Base-by-base conservation (phyloP, 805 yeast genomes). In the Nakazawaea laoshanensis region DNA sequence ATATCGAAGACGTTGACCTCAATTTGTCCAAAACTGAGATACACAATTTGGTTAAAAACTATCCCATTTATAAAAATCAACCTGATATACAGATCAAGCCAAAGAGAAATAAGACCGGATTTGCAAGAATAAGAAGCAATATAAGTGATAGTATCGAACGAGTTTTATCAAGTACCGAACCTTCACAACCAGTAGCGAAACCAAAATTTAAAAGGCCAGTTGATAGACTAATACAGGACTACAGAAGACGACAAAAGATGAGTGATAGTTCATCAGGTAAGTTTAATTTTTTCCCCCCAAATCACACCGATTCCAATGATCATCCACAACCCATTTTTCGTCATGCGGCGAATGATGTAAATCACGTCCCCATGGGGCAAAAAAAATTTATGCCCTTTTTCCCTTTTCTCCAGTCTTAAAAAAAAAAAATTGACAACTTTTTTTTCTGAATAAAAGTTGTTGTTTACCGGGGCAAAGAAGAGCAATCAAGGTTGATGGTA, bases 101-200 rank as follows among this genome's bases (percentile, higher is more conserved):
- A 19, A 15, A 26, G 20, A 26, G 11, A 15, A 27, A 10, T n/a
- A 31, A 21, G 17, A 19, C 12, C 7, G 12, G 23, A 7, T 17
- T 24, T 16, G 7, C n/a, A 13, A 34, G 20, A 24, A 16, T 29
- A 20, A 34, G 30, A 18, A 34, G 30, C 12, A 34, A 34, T 16
- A 34, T 34, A 11, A 29, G 33, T 16, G 19, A 19, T 15, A 34
- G 26, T 29, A 34, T 34, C 17, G 37, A 34, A n/a, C 29, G 30
- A 25, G 37, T 29, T 3, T 29, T 34, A 17, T n/a, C n/a, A n/a
- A n/a, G n/a, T n/a, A n/a, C n/a, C n/a, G n/a, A n/a, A n/a, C n/a
- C n/a, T n/a, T n/a, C n/a, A n/a, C n/a, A n/a, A 29, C 27, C 17
- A 34, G 29, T 15, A 33, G 18, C 7, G 17, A 9, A 4, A 30